Percentiles rank a stretch among this genome's conserved stretches.
These are phyloP conservation scores for Phytopythium montanum DNA, from an alignment of 352 stramenopile genomes.

Conservation along the genomic window DNA sequence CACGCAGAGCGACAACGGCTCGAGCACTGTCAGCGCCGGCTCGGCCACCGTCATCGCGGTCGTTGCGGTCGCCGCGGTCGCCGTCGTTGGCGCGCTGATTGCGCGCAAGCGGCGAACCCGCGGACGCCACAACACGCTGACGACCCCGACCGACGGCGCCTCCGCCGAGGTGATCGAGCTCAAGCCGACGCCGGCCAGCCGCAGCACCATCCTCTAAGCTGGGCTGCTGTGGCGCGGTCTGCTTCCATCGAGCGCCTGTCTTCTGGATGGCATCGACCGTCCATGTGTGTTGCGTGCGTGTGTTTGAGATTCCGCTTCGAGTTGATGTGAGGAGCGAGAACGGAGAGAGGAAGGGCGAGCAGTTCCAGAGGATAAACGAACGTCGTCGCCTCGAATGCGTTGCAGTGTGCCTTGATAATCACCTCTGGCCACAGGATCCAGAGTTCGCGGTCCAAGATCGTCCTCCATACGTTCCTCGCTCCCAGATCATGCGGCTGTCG, in stretches of 20 bases:
- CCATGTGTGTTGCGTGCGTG: slow-evolving; percentile 4
- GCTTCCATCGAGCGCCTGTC: background rate
- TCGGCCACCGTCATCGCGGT: slow-evolving; percentile 4
- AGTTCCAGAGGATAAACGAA: background rate
- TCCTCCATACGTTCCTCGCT: too few relatives aligned
- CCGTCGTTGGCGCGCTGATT: slow-evolving; percentile 22
- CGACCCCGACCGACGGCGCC: background rate
- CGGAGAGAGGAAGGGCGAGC: background rate
- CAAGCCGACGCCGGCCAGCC: slow-evolving; percentile 31
- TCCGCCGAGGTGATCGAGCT: slow-evolving; percentile 24
- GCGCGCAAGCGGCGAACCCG: slow-evolving; percentile 19
- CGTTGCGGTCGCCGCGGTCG: slow-evolving; percentile 24
- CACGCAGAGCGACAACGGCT: slow-evolving; percentile 21
- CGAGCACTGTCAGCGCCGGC: background rate
- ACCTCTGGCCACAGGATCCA: too few relatives aligned
- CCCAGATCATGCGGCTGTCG: background rate
- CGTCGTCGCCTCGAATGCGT: background rate
- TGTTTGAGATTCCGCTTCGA: background rate
- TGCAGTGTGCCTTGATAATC: background rate
- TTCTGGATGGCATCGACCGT: background rate
- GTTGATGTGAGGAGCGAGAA: background rate
- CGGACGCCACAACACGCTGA: slow-evolving; percentile 8
- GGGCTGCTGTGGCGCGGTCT: background rate
- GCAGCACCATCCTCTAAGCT: slow-evolving; percentile 40
- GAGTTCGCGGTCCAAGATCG: too few relatives aligned